Evolutionary conservation across 208 protist species (phyloP).

Genomic region (Crithidia sp.): DNA sequence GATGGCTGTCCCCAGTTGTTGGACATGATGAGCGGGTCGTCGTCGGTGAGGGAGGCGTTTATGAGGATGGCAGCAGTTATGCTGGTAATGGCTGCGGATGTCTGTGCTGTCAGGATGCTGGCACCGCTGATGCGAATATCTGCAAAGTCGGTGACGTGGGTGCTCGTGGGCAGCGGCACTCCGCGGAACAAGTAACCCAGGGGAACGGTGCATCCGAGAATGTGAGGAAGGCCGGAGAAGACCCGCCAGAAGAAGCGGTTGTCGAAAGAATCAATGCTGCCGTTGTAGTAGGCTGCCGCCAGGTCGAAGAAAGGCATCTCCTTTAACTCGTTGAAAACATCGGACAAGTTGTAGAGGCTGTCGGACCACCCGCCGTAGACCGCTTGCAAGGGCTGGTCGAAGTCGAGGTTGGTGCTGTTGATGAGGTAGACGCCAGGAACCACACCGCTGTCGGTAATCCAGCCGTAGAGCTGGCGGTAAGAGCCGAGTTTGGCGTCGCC

Average conservation of each 20-base stretch:
- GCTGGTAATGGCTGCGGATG: not conserved
- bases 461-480: not conserved
- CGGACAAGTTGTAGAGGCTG: not conserved
- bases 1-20: conserved; percentile 21
- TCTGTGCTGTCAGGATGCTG: not conserved
- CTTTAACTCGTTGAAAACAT: not conserved
- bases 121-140: not conserved
- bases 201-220: not conserved
- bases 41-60: not conserved
- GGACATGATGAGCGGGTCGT: not conserved
- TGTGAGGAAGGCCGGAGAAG: not conserved
- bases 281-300: not conserved
- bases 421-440: not conserved
- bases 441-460: not conserved
- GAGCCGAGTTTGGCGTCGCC: not conserved
- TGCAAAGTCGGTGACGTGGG: not conserved
- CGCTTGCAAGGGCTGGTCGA: conserved; percentile 1
- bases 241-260: conserved; percentile 3
- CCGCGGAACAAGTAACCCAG: not conserved
- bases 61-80: not conserved
- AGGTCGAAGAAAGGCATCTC: not conserved
- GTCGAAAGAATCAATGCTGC: conserved; percentile 1
- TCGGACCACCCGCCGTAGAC: conserved; percentile 2
- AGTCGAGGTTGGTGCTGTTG: conserved; percentile 6
- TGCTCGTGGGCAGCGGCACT: not conserved